These are phyloP conservation scores for Wallacemonas sp. DNA, from an alignment of 208 protist species.

Conservation along the genomic window DNA sequence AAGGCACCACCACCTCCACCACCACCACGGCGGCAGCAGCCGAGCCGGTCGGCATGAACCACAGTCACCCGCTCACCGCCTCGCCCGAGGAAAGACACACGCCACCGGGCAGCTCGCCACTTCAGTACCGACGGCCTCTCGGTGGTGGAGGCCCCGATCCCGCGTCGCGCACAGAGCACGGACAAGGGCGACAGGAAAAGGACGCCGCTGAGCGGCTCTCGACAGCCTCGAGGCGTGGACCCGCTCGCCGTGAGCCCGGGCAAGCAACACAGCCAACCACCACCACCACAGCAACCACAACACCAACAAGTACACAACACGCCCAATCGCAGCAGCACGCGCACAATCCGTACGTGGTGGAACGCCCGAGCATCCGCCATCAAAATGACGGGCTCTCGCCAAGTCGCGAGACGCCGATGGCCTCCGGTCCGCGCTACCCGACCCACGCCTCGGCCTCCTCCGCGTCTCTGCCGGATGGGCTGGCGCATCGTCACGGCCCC, in stretches of 20 bases:
- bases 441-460: no score
- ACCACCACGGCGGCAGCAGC: background rate
- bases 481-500: no score
- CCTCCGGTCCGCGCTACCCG: background rate
- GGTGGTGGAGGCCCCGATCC: background rate
- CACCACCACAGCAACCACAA: no score
- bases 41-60: conserved; percentile 7
- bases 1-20: background rate
- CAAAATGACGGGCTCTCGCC: conserved; percentile 10
- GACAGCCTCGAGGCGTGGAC: background rate
- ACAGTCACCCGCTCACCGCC: background rate
- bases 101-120: background rate
- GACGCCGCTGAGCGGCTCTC: no score
- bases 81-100: background rate
- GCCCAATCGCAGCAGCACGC: no score
- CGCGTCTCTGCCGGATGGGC: no score
- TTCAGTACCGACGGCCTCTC: background rate
- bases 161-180: no score
- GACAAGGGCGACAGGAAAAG: no score
- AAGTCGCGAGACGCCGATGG: background rate
- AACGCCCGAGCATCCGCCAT: conserved; percentile 14
- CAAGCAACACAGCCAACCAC: no score
- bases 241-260: background rate
- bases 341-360: conserved; percentile 9
- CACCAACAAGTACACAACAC: no score